Percentiles rank a stretch among this genome's conserved stretches.
Evolutionary conservation across 345 rosid species (phyloP).

Genomic region (rapeseed (Brassica napus)): DNA sequence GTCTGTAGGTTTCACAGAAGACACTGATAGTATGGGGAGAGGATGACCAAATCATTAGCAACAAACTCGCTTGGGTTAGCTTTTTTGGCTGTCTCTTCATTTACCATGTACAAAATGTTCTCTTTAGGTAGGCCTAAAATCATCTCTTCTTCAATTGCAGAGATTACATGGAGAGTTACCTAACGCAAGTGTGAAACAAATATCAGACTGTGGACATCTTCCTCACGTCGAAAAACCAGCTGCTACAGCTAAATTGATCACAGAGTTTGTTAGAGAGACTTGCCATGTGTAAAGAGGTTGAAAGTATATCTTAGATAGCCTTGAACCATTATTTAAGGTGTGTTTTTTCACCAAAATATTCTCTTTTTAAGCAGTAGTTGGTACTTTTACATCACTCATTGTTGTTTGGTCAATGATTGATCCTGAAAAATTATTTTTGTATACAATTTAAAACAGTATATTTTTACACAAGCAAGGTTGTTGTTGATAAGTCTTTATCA

Average conservation of each 20-base stretch:
- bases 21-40: conserved; percentile 91
- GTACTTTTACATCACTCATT: conserved; percentile 29
- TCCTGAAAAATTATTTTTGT: background rate
- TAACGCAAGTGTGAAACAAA: conserved; percentile 60
- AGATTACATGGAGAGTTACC: conserved; percentile 69
- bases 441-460: background rate
- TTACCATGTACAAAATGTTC: background rate
- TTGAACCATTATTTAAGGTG: conserved; percentile 3
- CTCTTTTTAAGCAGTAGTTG: conserved; percentile 19
- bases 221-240: conserved; percentile 86
- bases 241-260: conserved; percentile 55
- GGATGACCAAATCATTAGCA: conserved; percentile 79
- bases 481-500: conserved; percentile 30
- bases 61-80: conserved; percentile 73
- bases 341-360: conserved; percentile 12
- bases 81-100: background rate
- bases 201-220: conserved; percentile 85
- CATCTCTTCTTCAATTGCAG: conserved; percentile 46
- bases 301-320: conserved; percentile 32
- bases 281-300: conserved; percentile 34
- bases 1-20: conserved; percentile 64
- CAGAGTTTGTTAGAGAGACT: conserved; percentile 58
- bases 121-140: background rate
- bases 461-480: conserved; percentile 10
- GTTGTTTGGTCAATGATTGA: conserved; percentile 26